Conservation (phyloP, 306 rosid genomes). For the Rosa rugosa region DNA sequence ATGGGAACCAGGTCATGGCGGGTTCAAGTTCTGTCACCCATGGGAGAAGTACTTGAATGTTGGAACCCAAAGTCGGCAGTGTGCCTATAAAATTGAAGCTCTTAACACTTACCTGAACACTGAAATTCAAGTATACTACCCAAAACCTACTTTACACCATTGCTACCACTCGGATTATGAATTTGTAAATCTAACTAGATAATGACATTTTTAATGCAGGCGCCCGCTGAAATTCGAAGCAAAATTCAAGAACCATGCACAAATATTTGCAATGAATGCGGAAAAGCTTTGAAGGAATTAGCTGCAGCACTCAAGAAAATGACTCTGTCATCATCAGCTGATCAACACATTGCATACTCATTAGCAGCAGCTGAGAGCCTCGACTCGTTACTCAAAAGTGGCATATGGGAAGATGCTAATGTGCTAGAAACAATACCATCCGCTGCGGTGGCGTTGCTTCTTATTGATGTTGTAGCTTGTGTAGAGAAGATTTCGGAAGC, state of each 20-base stretch:
- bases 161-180: neutral
- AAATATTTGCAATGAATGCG: constrained; percentile 12
- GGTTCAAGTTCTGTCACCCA: constrained; percentile 27
- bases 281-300: constrained; percentile 26
- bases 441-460: neutral
- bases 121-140: constrained; percentile 18
- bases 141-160: neutral
- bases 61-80: constrained; percentile 15
- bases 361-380: neutral
- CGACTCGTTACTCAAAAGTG: neutral
- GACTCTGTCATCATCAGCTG: neutral
- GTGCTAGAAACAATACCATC: neutral
- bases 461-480: constrained; percentile 1
- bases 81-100: constrained; percentile 24
- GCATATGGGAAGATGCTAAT: constrained; percentile 4
- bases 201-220: neutral
- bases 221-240: neutral
- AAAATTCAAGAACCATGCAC: constrained; percentile 17
- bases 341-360: neutral
- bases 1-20: constrained; percentile 33
- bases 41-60: constrained; percentile 30
- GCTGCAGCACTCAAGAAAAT: constrained; percentile 6
- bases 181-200: neutral
- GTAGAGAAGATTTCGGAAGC: constrained; percentile 8
- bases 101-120: constrained; percentile 18